Percentiles rank a stretch among this genome's conserved stretches.
Conservation (phyloP, 352 stramenopile genomes). For the Globisporangium paddicum region DNA sequence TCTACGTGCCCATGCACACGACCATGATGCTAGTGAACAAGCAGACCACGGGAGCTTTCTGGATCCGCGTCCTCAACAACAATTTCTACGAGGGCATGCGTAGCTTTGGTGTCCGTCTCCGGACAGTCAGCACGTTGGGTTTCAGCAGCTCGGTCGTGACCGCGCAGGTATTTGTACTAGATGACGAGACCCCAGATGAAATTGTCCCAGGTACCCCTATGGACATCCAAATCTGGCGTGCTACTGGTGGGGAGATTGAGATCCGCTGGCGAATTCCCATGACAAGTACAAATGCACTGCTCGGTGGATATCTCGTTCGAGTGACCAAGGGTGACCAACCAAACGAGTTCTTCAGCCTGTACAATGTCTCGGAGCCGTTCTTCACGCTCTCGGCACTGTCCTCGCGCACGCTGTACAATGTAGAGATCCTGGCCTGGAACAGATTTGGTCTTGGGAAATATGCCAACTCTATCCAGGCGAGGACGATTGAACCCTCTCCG, state of each 20-base stretch:
- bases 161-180: constrained; percentile 28
- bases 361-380: constrained; percentile 25
- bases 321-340: constrained; percentile 11
- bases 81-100: constrained; percentile 26
- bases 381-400: constrained; percentile 41
- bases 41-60: constrained; percentile 28
- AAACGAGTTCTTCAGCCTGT: constrained; percentile 30
- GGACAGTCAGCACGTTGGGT: not conserved
- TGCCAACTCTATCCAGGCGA: constrained; percentile 13
- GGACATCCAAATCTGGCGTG: constrained; percentile 7
- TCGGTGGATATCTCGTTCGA: constrained; percentile 35
- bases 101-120: constrained; percentile 38
- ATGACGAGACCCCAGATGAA: constrained; percentile 39
- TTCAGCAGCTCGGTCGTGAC: constrained; percentile 17
- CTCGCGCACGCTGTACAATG: constrained; percentile 22
- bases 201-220: constrained; percentile 18
- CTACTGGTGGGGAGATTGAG: constrained; percentile 47
- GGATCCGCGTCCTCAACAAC: constrained; percentile 47
- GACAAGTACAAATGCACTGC: not conserved
- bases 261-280: constrained; percentile 22
- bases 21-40: constrained; percentile 26
- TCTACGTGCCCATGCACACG: constrained; percentile 32
- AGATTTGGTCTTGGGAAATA: constrained; percentile 35
- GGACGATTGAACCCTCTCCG: constrained; percentile 27
- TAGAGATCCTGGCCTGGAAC: constrained; percentile 50